phyloP scores from a whole-genome alignment of 768 basidiomycete species.

The Chalciporus sphaerocephalus region DNA sequence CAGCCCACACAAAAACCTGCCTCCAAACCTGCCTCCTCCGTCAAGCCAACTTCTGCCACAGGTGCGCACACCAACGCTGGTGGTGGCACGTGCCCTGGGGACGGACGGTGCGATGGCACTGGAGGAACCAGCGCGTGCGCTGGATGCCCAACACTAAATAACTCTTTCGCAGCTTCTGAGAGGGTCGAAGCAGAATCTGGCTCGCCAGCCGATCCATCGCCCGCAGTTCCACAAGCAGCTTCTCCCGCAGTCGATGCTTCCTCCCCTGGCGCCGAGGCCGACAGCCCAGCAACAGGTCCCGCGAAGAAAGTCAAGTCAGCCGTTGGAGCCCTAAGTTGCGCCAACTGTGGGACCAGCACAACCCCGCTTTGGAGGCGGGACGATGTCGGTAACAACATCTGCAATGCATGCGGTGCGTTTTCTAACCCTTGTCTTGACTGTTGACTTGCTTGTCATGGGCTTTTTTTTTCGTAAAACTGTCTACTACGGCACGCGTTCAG shows the following conservation, averaged over 20 bases:
- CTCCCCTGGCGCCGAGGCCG: constrained; percentile 30
- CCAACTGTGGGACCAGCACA: constrained; percentile 84
- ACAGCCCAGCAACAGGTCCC: constrained; percentile 25
- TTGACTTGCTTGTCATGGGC: constrained; percentile 17
- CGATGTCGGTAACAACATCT: constrained; percentile 88
- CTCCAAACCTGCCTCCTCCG: constrained; percentile 24
- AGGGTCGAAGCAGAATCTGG: constrained; percentile 38
- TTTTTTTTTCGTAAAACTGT: constrained; percentile 21
- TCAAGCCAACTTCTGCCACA: constrained; percentile 27
- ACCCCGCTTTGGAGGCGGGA: constrained; percentile 90
- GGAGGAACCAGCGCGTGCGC: constrained; percentile 90
- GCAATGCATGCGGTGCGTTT: constrained; percentile 89
- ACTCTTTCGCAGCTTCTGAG: constrained; percentile 51
- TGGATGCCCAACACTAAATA: constrained; percentile 97
- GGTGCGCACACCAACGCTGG: constrained; percentile 30
- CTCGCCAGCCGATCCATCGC: constrained; percentile 17
- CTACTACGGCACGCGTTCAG: constrained; percentile 20
- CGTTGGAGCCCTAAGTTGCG: constrained; percentile 78
- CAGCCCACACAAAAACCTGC: constrained; percentile 25
- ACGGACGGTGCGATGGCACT: constrained; percentile 95
- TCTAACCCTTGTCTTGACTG: constrained; percentile 25
- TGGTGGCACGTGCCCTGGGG: constrained; percentile 91
- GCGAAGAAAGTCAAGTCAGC: constrained; percentile 35
- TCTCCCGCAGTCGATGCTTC: constrained; percentile 34
- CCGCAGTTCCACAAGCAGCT: constrained; percentile 14